phyloP scores from a whole-genome alignment of 176 grass and related monocot genomes.

The Carex scoparia region DNA sequence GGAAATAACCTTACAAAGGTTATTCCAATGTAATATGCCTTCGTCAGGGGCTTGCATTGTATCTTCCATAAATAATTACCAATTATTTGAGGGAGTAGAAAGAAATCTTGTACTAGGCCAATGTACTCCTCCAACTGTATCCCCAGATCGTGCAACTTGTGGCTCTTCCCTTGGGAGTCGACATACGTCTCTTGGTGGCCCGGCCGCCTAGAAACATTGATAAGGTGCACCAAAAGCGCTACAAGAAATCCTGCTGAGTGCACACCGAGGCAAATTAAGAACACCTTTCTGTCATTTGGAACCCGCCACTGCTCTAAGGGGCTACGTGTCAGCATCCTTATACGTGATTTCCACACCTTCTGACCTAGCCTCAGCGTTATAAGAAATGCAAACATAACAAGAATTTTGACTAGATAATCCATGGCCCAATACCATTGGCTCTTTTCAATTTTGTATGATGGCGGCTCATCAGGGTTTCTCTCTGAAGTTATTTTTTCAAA shows the following conservation, averaged over 20 bases:
- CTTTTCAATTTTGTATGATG: constrained; percentile 60
- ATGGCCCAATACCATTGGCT: constrained; percentile 57
- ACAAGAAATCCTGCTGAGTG: constrained; percentile 56
- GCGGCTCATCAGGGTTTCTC: constrained; percentile 3
- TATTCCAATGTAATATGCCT: constrained; percentile 64
- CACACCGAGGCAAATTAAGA: constrained; percentile 37
- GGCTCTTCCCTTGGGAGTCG: constrained; percentile 52
- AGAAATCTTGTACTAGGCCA: constrained; percentile 71
- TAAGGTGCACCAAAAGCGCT: constrained; percentile 46
- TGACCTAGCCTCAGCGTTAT: constrained; percentile 68
- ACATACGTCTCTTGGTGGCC: constrained; percentile 43
- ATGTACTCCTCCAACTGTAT: constrained; percentile 78
- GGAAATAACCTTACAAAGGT: constrained; percentile 73
- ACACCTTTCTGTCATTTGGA: constrained; percentile 59
- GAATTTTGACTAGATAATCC: constrained; percentile 77
- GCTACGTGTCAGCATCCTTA: constrained; percentile 61
- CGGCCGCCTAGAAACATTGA: constrained; percentile 44
- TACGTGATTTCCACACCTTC: constrained; percentile 83
- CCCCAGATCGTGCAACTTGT: constrained; percentile 74
- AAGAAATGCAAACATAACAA: constrained; percentile 63
- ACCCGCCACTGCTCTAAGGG: constrained; percentile 71
- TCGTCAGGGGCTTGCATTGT: constrained; percentile 68
- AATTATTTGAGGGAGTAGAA: constrained; percentile 73
- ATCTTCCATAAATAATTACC: constrained; percentile 79
- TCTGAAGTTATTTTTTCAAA: constrained; percentile 57